A percentile compares a stretch with the other conserved stretches of the same genome.
These are phyloP conservation scores for Nidularia sp. DNA, from an alignment of 768 basidiomycete genomes.

Conservation along the genomic window DNA sequence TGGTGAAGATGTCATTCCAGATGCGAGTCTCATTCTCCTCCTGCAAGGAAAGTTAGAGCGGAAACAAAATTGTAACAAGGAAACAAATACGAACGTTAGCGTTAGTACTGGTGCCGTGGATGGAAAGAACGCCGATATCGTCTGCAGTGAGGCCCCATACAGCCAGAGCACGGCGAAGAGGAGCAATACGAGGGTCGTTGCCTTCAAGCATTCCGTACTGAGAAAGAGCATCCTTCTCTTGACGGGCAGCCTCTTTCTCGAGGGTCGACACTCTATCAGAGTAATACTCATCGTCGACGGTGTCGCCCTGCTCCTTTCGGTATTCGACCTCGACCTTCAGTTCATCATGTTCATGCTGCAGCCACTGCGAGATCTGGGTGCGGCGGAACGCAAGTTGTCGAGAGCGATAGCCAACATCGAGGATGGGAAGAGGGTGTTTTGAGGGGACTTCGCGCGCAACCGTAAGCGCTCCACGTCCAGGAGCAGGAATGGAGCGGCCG, in stretches of 20 bases:
- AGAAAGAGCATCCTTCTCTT: slow-evolving; percentile 90
- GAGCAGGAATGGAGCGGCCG: slow-evolving; percentile 95
- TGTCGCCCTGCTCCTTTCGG: slow-evolving; percentile 48
- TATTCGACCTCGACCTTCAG: slow-evolving; percentile 75
- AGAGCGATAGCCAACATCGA: slow-evolving; percentile 84
- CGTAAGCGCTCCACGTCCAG: slow-evolving; percentile 87
- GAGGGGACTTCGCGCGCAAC: slow-evolving; percentile 84
- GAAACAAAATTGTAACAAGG: slow-evolving; percentile 1
- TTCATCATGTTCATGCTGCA: slow-evolving; percentile 81
- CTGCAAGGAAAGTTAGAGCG: slow-evolving; percentile 21
- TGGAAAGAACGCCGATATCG: slow-evolving; percentile 86
- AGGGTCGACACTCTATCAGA: slow-evolving; percentile 75
- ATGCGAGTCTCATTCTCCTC: slow-evolving; percentile 98
- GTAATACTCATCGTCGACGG: slow-evolving; percentile 64
- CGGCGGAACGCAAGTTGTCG: slow-evolving; percentile 96
- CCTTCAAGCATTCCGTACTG: slow-evolving; percentile 97
- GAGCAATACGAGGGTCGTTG: slow-evolving; percentile 78
- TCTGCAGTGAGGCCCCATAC: slow-evolving; percentile 95
- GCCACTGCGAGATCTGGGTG: slow-evolving; percentile 92
- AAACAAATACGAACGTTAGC: slow-evolving; percentile 48
- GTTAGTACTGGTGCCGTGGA: slow-evolving; percentile 84
- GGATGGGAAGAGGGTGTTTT: slow-evolving; percentile 73
- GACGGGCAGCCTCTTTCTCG: slow-evolving; percentile 84
- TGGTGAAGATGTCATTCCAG: slow-evolving; percentile 93
- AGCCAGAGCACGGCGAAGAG: slow-evolving; percentile 91